Evolutionary conservation across 352 stramenopile species (phyloP).

Genomic region (Blastocystis hominis): DNA sequence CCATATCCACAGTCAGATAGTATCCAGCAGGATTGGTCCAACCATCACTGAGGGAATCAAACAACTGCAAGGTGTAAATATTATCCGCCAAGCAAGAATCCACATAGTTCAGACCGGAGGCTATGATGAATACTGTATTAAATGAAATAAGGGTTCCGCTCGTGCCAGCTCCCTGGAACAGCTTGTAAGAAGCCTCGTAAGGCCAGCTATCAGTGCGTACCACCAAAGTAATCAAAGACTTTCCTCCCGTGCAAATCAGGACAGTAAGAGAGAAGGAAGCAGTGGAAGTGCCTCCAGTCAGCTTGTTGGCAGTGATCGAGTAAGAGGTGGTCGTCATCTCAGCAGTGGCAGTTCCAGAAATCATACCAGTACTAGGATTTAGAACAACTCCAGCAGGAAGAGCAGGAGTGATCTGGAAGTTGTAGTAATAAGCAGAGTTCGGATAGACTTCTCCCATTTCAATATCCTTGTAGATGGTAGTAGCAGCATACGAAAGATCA

Average conservation of each 20-base stretch:
- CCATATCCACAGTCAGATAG: not conserved
- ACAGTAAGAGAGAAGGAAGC: not conserved
- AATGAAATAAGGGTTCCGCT: not conserved
- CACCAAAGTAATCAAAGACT: not conserved
- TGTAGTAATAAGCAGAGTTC: not conserved
- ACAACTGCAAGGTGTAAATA: not conserved
- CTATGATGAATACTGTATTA: not conserved
- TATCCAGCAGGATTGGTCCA: not conserved
- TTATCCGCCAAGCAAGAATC: not conserved
- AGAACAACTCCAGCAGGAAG: not conserved
- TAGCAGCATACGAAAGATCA: not conserved
- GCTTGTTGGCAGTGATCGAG: not conserved
- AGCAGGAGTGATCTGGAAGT: not conserved
- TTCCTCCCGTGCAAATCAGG: not conserved
- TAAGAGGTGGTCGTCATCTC: not conserved
- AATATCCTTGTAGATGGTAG: not conserved
- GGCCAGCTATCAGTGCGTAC: not conserved
- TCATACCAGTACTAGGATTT: not conserved
- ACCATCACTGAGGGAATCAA: not conserved
- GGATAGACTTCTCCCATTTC: conserved; percentile 8
- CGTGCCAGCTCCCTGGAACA: not conserved
- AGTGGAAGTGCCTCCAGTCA: not conserved
- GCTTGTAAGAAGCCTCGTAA: not conserved
- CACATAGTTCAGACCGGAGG: not conserved
- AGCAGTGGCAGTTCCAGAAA: not conserved